Conservation (phyloP, 2,329 filamentous ascomycete species). For the Escovopsis sp. region DNA sequence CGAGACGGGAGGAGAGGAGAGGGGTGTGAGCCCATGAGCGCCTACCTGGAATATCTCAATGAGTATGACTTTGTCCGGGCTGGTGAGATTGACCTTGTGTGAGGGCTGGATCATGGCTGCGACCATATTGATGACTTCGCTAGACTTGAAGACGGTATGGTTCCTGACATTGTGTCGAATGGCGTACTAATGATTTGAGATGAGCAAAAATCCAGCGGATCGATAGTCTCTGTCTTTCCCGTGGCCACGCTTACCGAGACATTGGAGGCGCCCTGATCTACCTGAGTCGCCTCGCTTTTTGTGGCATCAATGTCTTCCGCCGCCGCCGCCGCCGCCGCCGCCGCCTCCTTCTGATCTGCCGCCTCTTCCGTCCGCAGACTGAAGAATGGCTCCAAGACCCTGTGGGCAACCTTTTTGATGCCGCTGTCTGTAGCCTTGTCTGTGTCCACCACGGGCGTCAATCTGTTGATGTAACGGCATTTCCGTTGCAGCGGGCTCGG, state of each 20-base stretch:
- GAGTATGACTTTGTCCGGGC: constrained; percentile 65
- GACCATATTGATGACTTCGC: constrained; percentile 55
- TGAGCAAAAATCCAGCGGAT: not conserved
- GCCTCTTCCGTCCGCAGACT: constrained; percentile 21
- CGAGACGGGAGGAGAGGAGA: no score
- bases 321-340: constrained; percentile 6
- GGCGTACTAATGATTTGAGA: constrained; percentile 46
- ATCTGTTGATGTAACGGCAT: constrained; percentile 42
- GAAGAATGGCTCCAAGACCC: constrained; percentile 52
- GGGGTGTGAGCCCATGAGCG: not conserved
- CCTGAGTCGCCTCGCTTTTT: constrained; percentile 1
- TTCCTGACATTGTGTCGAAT: constrained; percentile 68
- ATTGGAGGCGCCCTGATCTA: constrained; percentile 9
- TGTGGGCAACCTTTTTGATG: constrained; percentile 47
- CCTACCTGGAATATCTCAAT: constrained; percentile 68
- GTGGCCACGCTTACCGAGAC: constrained; percentile 26
- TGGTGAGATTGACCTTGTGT: constrained; percentile 64
- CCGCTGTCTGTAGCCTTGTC: constrained; percentile 56
- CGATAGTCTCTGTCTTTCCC: not conserved
- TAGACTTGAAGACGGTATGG: constrained; percentile 52
- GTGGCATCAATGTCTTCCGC: not conserved
- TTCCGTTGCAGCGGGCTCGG: constrained; percentile 28
- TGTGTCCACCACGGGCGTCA: constrained; percentile 37
- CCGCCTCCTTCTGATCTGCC: constrained; percentile 7
- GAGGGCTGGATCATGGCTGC: constrained; percentile 48